Conservation (phyloP, 768 basidiomycete species). For the Crucibulum laeve region DNA sequence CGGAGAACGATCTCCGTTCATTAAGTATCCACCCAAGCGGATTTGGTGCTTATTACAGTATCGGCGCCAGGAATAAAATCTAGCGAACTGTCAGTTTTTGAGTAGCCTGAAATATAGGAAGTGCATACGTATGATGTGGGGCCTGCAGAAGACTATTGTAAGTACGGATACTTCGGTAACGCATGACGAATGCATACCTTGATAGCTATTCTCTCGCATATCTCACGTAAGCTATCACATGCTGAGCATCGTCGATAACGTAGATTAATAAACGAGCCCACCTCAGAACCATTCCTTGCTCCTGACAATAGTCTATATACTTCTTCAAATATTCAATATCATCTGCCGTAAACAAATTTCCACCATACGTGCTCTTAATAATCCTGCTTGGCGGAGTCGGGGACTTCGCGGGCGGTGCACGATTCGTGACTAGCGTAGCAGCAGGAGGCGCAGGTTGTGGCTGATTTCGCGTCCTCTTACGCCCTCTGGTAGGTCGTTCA, state of each 20-base stretch:
- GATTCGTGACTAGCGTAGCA: constrained; percentile 61
- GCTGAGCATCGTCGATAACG: background rate
- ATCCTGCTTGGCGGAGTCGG: constrained; percentile 81
- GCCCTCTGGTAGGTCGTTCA: constrained; percentile 46
- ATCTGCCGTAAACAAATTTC: constrained; percentile 82
- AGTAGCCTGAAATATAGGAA: background rate
- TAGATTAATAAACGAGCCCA: constrained; percentile 18
- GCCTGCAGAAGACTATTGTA: constrained; percentile 41
- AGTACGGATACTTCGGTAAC: constrained; percentile 3
- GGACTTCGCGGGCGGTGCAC: constrained; percentile 68
- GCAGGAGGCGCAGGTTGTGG: constrained; percentile 63
- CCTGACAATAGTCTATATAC: constrained; percentile 89
- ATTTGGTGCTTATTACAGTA: constrained; percentile 94
- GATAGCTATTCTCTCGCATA: constrained; percentile 82
- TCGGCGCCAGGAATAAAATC: constrained; percentile 88
- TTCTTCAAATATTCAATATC: constrained; percentile 81
- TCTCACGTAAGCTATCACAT: constrained; percentile 60
- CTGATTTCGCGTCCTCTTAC: constrained; percentile 26
- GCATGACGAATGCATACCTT: constrained; percentile 40
- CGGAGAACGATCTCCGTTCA: constrained; percentile 56
- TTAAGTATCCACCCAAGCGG: constrained; percentile 78
- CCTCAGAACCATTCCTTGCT: constrained; percentile 82
- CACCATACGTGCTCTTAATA: constrained; percentile 87
- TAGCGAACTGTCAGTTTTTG: constrained; percentile 20
- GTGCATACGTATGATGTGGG: constrained; percentile 79